A percentile compares a stretch with the other conserved stretches of the same genome.
These are phyloP conservation scores for Asterophora lycoperdoides DNA, from an alignment of 768 basidiomycete genomes.

Conservation along the genomic window DNA sequence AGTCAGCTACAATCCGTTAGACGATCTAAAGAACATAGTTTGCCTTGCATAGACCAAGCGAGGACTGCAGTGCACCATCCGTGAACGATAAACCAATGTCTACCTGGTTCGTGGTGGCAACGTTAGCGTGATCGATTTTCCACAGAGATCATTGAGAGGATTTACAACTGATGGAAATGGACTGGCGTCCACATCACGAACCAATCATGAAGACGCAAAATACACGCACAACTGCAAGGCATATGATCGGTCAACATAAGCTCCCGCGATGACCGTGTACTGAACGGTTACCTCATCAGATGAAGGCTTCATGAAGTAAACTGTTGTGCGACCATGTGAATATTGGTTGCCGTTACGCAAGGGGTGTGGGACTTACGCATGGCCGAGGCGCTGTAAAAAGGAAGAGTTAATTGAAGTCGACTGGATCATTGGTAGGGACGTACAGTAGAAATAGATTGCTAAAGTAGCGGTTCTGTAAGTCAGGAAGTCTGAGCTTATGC, in stretches of 20 bases:
- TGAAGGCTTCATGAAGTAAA: conserved; percentile 11
- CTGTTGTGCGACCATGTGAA: conserved; percentile 5
- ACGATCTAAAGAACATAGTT: not conserved
- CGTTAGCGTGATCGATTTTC: not conserved
- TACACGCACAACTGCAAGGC: conserved; percentile 17
- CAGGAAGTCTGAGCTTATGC: not conserved
- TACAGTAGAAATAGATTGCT: conserved; percentile 24
- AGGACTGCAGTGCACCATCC: conserved; percentile 19
- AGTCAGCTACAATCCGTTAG: not conserved
- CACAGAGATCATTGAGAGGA: not conserved
- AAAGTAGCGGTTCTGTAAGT: conserved; percentile 25
- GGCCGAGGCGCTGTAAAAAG: conserved; percentile 4
- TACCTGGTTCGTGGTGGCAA: conserved; percentile 13
- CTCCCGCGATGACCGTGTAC: not conserved
- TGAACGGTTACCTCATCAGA: conserved; percentile 13
- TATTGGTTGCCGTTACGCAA: not conserved
- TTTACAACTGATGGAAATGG: conserved; percentile 6
- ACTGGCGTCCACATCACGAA: not conserved
- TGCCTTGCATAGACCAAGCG: conserved; percentile 25
- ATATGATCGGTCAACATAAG: not conserved
- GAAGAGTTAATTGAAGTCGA: not conserved
- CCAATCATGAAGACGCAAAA: not conserved
- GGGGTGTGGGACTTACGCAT: conserved; percentile 5
- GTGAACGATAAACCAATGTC: conserved; percentile 17
- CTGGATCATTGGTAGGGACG: conserved; percentile 4